Evolutionary conservation across 2,329 filamentous ascomycete genomes (phyloP).

Genomic region (Aureobasidium musti): DNA sequence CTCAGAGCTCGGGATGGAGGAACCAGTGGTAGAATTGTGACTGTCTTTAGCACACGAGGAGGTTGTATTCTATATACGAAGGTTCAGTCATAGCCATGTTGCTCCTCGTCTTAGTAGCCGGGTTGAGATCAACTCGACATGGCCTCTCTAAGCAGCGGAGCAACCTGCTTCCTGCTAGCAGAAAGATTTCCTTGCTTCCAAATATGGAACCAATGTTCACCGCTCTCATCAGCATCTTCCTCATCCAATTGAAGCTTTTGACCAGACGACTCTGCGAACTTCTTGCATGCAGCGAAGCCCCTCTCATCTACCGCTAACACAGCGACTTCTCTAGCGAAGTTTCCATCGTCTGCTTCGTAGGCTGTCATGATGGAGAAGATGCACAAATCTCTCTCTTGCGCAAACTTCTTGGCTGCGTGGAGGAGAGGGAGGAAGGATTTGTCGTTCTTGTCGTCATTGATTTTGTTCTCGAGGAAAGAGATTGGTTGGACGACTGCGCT

Average conservation of each 20-base stretch:
- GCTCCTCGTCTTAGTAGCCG: neutral
- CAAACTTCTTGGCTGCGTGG: slow-evolving; percentile 55
- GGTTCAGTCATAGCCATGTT: neutral
- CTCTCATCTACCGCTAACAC: slow-evolving; percentile 61
- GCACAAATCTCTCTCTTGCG: slow-evolving; percentile 60
- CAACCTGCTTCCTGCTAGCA: slow-evolving; percentile 65
- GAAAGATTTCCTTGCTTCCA: slow-evolving; percentile 66
- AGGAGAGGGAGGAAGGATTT: slow-evolving; percentile 49
- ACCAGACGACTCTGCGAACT: slow-evolving; percentile 54
- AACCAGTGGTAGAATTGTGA: too few relatives aligned
- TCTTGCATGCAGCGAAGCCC: slow-evolving; percentile 54
- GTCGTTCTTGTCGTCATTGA: slow-evolving; percentile 45
- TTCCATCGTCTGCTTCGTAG: slow-evolving; percentile 53
- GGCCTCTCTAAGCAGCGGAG: slow-evolving; percentile 58
- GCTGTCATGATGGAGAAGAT: slow-evolving; percentile 70
- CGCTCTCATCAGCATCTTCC: slow-evolving; percentile 43
- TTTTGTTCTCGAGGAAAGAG: slow-evolving; percentile 59
- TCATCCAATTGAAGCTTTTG: slow-evolving; percentile 58
- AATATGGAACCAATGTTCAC: slow-evolving; percentile 55
- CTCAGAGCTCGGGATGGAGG: too few relatives aligned
- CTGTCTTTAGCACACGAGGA: too few relatives aligned
- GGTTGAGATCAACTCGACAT: slow-evolving; percentile 34
- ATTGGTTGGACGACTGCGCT: slow-evolving; percentile 66
- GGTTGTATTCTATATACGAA: neutral
- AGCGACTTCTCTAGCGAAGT: slow-evolving; percentile 67